Base-by-base conservation (phyloP, 768 basidiomycete genomes). In the Epithele typhae region DNA sequence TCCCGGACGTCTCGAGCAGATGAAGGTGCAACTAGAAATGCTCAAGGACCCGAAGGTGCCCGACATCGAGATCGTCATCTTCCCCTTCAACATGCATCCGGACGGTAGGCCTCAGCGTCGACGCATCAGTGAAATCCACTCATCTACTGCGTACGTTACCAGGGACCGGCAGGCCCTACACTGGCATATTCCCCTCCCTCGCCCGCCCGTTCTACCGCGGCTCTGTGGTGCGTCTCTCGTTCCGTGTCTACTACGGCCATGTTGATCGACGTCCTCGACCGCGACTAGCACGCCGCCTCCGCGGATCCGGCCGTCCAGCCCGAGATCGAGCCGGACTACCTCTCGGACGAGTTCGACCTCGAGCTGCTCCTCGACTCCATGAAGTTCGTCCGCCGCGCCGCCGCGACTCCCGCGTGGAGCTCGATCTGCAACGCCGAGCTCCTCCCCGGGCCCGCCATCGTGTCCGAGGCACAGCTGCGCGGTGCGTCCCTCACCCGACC, bases 171-270 rank as follows among this genome's bases (percentile, higher is more conserved):
- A 45, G 35, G 34, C 49, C 49, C 2, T 41, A 19, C 25, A 33
- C 40, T 14, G 37, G 37, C 14, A 36, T 69, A 9, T 45, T 50
- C 4, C 47, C 44, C 18, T 52, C 53, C 4, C 43, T 59, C 19
- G 60, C 57, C 15, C 61, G 63, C 37, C 56, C 59, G 7, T 63
- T 63, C 49, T 60, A 58, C 5, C 53, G 63, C 11, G 67, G 68
- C 7, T 59, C 60, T 0, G 64, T 68, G 24, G 64, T 65, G 37
- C 40, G 60, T 44, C 3, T 14, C 12, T 11, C 30, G 22, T 19
- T 18, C 7, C 25, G 17, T 25, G 25, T 6, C 10, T 14, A 15
- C 11, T 24, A 3, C 34, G 10, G 11, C 6, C 19, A 18, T 15
- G 39, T 34, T 42, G 5, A 11, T 18, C 25, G 5, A 11, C 9